phyloP scores from a whole-genome alignment of 2,329 filamentous ascomycete genomes.

The Trichoderma aggressivum region DNA sequence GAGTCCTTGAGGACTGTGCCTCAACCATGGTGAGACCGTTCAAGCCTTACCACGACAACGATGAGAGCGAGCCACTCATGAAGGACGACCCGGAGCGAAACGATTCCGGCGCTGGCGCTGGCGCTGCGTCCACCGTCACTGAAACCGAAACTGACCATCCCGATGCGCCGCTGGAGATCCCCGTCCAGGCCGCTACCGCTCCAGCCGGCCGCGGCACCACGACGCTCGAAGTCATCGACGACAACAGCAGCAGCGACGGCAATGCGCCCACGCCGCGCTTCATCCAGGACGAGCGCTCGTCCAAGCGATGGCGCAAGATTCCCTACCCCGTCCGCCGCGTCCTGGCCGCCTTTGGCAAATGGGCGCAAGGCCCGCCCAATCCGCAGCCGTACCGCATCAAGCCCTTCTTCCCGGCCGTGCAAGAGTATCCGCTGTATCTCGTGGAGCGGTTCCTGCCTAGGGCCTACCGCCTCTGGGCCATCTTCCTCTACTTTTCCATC shows the following conservation, averaged over 20 bases:
- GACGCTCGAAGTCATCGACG: constrained; percentile 43
- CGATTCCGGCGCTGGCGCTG: constrained; percentile 24
- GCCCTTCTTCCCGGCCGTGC: constrained; percentile 62
- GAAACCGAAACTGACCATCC: constrained; percentile 35
- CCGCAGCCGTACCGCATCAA: constrained; percentile 49
- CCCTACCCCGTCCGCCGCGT: constrained; percentile 53
- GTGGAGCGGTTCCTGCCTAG: constrained; percentile 61
- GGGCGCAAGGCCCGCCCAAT: constrained; percentile 55
- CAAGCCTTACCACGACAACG: constrained; percentile 32
- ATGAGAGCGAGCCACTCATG: constrained; percentile 41
- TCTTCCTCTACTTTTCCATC: constrained; percentile 57
- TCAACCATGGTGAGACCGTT: constrained; percentile 31
- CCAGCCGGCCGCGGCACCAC: constrained; percentile 12
- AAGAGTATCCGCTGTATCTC: constrained; percentile 62
- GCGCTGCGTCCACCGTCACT: constrained; percentile 19
- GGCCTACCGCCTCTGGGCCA: constrained; percentile 55
- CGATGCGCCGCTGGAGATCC: constrained; percentile 41
- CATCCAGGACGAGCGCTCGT: constrained; percentile 49
- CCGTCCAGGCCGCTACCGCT: constrained; percentile 21
- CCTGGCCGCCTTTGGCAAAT: constrained; percentile 41
- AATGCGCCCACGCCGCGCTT: constrained; percentile 55
- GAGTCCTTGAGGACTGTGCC: too few relatives aligned
- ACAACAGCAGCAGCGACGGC: constrained; percentile 33
- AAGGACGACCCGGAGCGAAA: constrained; percentile 33
- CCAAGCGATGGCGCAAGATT: constrained; percentile 55